A percentile compares a stretch with the other conserved stretches of the same genome.
phyloP scores from a whole-genome alignment of 768 basidiomycete genomes.

The Lactarius deliciosus region DNA sequence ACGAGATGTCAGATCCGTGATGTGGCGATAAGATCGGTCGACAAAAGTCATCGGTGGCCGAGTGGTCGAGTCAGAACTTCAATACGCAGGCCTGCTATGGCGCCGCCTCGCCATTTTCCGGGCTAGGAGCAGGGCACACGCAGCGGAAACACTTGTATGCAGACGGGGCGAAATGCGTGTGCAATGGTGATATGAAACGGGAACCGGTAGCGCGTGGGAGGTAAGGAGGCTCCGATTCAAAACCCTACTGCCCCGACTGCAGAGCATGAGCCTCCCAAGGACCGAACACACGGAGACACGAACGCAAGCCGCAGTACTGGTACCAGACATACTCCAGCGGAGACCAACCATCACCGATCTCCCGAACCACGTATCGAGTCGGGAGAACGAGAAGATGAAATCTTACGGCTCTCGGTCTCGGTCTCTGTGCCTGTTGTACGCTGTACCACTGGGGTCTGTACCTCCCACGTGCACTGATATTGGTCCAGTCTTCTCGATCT shows the following conservation, averaged over 20 bases:
- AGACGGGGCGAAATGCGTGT: constrained; percentile 4
- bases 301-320: background rate
- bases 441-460: background rate
- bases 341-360: background rate
- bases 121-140: constrained; percentile 3
- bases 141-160: constrained; percentile 1
- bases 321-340: background rate
- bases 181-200: constrained; percentile 15
- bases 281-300: constrained; percentile 10
- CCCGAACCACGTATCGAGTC: background rate
- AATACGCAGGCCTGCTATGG: constrained; percentile 7
- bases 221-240: background rate
- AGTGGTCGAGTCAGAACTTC: constrained; percentile 1
- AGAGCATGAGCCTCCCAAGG: background rate
- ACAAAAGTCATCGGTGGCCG: constrained; percentile 1
- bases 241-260: constrained; percentile 14
- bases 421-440: background rate
- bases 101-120: background rate
- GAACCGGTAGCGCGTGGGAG: constrained; percentile 7
- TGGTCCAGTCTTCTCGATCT: background rate
- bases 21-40: constrained; percentile 28
- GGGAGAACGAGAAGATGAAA: background rate
- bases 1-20: constrained; percentile 26
- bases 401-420: background rate
- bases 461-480: constrained; percentile 10